These are phyloP conservation scores for Osmanthus fragrans DNA, from an alignment of 257 asterid species.

Conservation along the genomic window DNA sequence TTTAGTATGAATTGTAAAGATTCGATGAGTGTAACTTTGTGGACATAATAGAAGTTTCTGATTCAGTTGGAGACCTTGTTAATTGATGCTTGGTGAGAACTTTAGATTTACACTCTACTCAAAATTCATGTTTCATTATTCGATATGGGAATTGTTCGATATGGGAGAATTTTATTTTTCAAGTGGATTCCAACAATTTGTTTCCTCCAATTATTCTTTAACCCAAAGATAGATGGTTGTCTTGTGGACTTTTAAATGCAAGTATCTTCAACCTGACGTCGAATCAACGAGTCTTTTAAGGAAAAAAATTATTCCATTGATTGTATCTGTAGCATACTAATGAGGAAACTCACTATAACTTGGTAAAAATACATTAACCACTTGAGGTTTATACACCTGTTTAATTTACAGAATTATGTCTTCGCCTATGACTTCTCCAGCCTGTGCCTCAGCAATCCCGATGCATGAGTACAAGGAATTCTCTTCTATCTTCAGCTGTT, in stretches of 20 bases:
- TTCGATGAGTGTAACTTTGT: too few species aligned
- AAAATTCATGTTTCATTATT: too few species aligned
- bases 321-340: constrained; percentile 47
- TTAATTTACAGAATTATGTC: constrained; percentile 8
- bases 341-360: not conserved
- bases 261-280: too few species aligned
- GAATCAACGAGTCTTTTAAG: too few species aligned
- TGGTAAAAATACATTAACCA: not conserved
- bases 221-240: too few species aligned
- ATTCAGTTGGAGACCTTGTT: not conserved
- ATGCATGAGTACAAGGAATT: constrained; percentile 83
- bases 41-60: too few species aligned
- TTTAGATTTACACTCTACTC: too few species aligned
- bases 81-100: not conserved
- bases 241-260: too few species aligned
- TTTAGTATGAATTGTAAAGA: too few species aligned
- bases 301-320: too few species aligned
- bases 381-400: too few species aligned
- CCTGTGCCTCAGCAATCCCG: constrained; percentile 85
- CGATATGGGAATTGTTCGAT: not conserved
- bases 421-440: constrained; percentile 72
- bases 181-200: not conserved
- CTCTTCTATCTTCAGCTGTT: constrained; percentile 85
- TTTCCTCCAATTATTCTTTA: not conserved
- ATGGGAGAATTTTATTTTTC: not conserved